phyloP scores from a whole-genome alignment of 352 stramenopile genomes.

The Globisporangium abappressorium region DNA sequence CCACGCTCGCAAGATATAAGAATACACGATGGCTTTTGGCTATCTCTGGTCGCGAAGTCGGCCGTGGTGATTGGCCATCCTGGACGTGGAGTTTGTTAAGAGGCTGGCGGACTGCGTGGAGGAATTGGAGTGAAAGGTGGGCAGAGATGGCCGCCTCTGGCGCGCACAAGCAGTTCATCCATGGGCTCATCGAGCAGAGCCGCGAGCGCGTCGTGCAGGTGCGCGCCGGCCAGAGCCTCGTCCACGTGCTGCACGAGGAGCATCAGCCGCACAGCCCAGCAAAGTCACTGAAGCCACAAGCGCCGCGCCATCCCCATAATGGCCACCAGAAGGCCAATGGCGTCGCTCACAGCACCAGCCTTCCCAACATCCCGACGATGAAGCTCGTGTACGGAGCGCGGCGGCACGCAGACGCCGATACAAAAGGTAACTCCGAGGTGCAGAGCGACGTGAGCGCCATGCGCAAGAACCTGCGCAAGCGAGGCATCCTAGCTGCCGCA shows the following conservation, averaged over 20 bases:
- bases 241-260: slow-evolving; percentile 30
- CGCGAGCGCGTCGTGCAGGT: slow-evolving; percentile 53
- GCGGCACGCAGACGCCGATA: neutral
- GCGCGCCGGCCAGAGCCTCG: slow-evolving; percentile 45
- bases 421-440: neutral
- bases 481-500: slow-evolving; percentile 14
- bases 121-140: neutral
- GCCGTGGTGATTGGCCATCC: neutral
- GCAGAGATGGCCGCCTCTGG: neutral
- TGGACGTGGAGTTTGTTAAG: neutral
- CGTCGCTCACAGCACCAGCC: neutral
- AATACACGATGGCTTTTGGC: neutral
- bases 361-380: slow-evolving; percentile 11
- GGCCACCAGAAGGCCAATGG: neutral
- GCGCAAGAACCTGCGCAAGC: slow-evolving; percentile 19
- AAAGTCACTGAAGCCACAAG: neutral
- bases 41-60: neutral
- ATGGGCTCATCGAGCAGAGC: slow-evolving; percentile 59
- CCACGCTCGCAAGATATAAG: neutral
- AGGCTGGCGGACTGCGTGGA: neutral
- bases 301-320: neutral
- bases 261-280: neutral
- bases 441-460: slow-evolving; percentile 16
- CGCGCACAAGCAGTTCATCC: slow-evolving; percentile 47
- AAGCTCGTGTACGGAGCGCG: slow-evolving; percentile 16